These are phyloP conservation scores for Colletotrichum sp. DNA, from an alignment of 2,329 filamentous ascomycete genomes.

Conservation along the genomic window DNA sequence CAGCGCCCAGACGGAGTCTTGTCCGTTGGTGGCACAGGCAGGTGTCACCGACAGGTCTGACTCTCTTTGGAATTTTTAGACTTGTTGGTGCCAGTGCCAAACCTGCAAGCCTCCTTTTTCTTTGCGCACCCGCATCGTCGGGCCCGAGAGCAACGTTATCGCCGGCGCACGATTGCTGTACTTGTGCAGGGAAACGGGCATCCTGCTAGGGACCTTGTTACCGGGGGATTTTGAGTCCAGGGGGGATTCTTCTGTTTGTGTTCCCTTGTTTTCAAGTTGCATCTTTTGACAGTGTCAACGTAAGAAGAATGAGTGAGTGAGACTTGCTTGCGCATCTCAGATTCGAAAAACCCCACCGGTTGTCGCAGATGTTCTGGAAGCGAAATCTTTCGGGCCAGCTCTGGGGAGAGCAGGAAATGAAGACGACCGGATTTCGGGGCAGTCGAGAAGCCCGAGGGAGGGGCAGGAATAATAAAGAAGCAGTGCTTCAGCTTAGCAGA, in stretches of 20 bases:
- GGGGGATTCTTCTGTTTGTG: background rate
- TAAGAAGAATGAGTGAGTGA: background rate
- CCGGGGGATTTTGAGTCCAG: background rate
- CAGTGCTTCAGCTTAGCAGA: background rate
- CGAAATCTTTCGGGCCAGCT: background rate
- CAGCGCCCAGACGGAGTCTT: background rate
- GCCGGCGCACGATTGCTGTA: background rate
- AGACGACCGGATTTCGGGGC: conserved; percentile 13
- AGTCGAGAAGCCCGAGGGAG: conserved; percentile 9
- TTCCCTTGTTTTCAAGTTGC: background rate
- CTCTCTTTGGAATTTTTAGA: background rate
- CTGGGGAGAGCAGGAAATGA: conserved; percentile 1
- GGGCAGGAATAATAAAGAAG: background rate
- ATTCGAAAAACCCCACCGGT: background rate
- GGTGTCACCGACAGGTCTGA: background rate
- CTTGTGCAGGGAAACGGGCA: background rate
- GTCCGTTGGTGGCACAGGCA: background rate
- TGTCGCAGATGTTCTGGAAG: background rate
- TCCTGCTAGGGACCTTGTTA: background rate
- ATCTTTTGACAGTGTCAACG: background rate
- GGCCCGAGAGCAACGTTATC: background rate
- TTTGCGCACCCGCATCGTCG: background rate
- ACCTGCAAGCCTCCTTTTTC: background rate
- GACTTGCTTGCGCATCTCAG: background rate
- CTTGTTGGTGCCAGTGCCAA: background rate